Evolutionary conservation across 1,139 yeast genomes (phyloP), one percentile per base, ranked within the genome.

Genomic region (Sugiyamaella paludigena): DNA sequence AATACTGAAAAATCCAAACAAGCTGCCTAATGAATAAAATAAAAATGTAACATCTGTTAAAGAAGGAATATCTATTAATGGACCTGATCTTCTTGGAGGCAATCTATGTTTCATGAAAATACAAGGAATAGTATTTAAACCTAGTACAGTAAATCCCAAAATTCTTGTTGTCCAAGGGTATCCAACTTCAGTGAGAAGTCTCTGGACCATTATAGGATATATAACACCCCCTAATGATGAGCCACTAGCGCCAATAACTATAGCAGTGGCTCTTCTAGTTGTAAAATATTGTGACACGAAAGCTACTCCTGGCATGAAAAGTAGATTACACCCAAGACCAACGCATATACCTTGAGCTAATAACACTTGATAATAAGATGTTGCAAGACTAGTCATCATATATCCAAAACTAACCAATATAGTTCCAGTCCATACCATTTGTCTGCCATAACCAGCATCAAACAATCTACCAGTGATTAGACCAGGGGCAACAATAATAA

Each of bases 401-500:
- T 81, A 64, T 1, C 87, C 86, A 12, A 70, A 71, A 28, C 56
- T 36, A 11, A 54, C 75, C 36, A 69, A 62, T 40, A 71, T 61
- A 2, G 82, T 74, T 0, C 89, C 89, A 43, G 69, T 69, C 24
- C 67, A 60, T 12, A 63, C 49, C 40, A 65, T 50, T 2, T 44
- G 34, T 42, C 58, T 58, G 41, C 62, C 53, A 47, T 61, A 62
- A n/a, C 69, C 71, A 27, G 56, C 55, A 56, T 84, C 91, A 60
- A 83, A 79, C 10, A 82, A 56, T 1, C 81, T 79, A 0, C 91
- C 92, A 43, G 77, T 74, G 31, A 81, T 61, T 0, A 81, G 77
- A 6, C 80, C 75, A 34, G 78, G 72, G 52, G 78, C 76, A 10
- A 47, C 50, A 56, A 81, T 70, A 12, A 80, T 70, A 49, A 81